Evolutionary conservation across 2,329 filamentous ascomycete genomes (phyloP).

Genomic region (Nigrograna mackinnonii): DNA sequence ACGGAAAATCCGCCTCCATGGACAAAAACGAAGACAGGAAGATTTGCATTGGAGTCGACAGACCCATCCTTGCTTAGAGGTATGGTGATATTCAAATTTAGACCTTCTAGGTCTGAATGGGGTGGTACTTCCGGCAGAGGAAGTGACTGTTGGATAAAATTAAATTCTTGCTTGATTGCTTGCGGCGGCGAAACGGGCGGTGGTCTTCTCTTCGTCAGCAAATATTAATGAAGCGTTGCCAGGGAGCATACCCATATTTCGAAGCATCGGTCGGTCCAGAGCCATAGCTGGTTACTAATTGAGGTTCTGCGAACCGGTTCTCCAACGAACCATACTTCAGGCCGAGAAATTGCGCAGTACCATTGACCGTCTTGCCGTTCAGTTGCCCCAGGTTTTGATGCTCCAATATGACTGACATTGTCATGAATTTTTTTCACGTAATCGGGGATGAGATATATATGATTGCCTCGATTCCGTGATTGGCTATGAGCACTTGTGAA

Average conservation of each 20-base stretch:
- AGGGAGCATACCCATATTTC: constrained; percentile 36
- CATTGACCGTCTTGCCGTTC: constrained; percentile 24
- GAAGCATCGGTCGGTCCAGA: constrained; percentile 32
- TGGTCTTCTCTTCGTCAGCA: too few relatives aligned
- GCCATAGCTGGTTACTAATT: constrained; percentile 29
- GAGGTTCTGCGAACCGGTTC: constrained; percentile 40
- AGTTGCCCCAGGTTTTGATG: constrained; percentile 27
- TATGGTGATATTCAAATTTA: constrained; percentile 57
- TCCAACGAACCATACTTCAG: constrained; percentile 43
- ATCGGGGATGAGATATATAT: too few relatives aligned
- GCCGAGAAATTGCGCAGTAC: constrained; percentile 39
- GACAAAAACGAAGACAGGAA: constrained; percentile 58
- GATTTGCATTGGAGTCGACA: constrained; percentile 27
- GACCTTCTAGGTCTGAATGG: constrained; percentile 53
- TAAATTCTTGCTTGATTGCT: constrained; percentile 51
- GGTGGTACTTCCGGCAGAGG: constrained; percentile 39
- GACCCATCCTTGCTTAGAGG: constrained; percentile 33
- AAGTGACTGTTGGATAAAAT: constrained; percentile 53
- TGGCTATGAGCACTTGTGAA: too few relatives aligned
- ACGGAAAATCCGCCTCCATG: constrained; percentile 57
- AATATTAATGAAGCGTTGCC: background rate
- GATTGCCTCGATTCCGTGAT: too few relatives aligned
- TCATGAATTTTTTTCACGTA: background rate
- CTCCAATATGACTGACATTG: constrained; percentile 22
- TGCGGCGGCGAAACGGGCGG: constrained; percentile 43